These are phyloP conservation scores for Leccinum uliginosum DNA, from an alignment of 768 basidiomycete genomes.

Conservation along the genomic window DNA sequence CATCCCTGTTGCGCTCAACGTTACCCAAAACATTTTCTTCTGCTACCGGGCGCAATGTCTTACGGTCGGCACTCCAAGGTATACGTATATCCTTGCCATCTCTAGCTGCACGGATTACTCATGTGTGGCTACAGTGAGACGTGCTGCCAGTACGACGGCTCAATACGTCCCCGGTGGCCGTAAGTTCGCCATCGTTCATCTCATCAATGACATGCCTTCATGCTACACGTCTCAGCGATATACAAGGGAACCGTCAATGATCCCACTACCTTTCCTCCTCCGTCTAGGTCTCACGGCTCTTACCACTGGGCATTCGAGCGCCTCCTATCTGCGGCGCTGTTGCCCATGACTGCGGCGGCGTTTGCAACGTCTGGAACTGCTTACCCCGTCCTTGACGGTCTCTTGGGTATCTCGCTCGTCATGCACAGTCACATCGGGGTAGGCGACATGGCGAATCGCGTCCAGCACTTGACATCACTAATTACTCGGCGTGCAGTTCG, in stretches of 20 bases:
- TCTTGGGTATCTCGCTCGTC: conserved; percentile 82
- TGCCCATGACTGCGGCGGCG: conserved; percentile 85
- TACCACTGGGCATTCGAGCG: conserved; percentile 95
- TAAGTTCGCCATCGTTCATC: conserved; percentile 33
- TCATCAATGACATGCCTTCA: background rate
- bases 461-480: background rate
- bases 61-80: conserved; percentile 43
- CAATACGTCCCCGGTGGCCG: conserved; percentile 69
- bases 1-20: conserved; percentile 46
- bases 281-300: conserved; percentile 80
- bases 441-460: conserved; percentile 16
- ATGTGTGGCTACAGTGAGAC: conserved; percentile 33
- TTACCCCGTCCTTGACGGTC: conserved; percentile 85
- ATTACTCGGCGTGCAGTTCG: conserved; percentile 48
- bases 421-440: conserved; percentile 97
- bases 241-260: conserved; percentile 94
- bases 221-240: conserved; percentile 49
- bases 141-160: conserved; percentile 32
- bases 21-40: conserved; percentile 40
- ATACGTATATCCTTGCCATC: background rate
- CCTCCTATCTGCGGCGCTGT: conserved; percentile 77
- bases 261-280: conserved; percentile 81
- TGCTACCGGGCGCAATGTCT: conserved; percentile 35
- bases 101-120: background rate
- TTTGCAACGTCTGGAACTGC: conserved; percentile 71